phyloP scores from a whole-genome alignment of 805 yeast genomes.

The Pichia kluyveri region DNA sequence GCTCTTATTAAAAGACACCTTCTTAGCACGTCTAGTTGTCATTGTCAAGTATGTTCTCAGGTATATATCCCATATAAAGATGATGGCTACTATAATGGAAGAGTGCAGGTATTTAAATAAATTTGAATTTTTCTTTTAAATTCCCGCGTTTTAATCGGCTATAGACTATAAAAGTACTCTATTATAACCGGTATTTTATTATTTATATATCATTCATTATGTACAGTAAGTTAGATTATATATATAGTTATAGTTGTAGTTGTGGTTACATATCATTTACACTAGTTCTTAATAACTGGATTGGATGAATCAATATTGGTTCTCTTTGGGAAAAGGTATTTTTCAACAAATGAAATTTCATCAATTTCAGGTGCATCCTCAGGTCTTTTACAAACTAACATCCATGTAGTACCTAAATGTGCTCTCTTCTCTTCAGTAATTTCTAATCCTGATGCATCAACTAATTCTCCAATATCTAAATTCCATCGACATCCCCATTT shows the following conservation, averaged over 20 bases:
- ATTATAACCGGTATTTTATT: too few species aligned
- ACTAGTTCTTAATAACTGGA: not conserved
- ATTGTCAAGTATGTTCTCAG: not conserved
- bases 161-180: too few species aligned
- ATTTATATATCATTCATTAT: too few species aligned
- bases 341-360: slow-evolving; percentile 42
- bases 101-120: too few species aligned
- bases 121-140: too few species aligned
- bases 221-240: too few species aligned
- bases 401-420: slow-evolving; percentile 92
- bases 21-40: slow-evolving; percentile 7
- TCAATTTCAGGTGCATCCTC: slow-evolving; percentile 46
- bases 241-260: too few species aligned
- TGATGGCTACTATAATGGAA: too few species aligned
- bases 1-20: slow-evolving; percentile 8
- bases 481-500: slow-evolving; percentile 99
- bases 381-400: slow-evolving; percentile 66
- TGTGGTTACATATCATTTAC: too few species aligned
- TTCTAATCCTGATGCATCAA: slow-evolving; percentile 77
- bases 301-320: slow-evolving; percentile 25
- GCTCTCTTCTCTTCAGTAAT: slow-evolving; percentile 71
- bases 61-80: not conserved
- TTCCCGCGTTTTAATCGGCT: too few species aligned
- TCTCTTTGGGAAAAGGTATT: slow-evolving; percentile 31
- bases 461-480: slow-evolving; percentile 79